These are phyloP conservation scores for Debaryomycetaceae sp. DNA, from an alignment of 1,139 yeast genomes.

Conservation along the genomic window DNA sequence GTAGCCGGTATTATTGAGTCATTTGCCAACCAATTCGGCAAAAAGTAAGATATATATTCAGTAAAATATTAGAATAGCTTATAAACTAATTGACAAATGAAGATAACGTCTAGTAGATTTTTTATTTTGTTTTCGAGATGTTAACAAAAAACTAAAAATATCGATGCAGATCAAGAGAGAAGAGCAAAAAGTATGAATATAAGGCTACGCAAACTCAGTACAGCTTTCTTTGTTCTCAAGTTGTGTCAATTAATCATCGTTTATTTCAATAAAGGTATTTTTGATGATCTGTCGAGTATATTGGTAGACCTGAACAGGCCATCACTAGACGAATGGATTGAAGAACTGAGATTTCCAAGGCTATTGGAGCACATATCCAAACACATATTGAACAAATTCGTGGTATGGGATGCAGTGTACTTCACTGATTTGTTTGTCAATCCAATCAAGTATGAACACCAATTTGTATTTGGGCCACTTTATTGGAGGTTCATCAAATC, in stretches of 20 bases:
- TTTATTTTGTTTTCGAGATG: constrained; percentile 1
- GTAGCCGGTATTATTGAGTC: constrained; percentile 70
- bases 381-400: constrained; percentile 43
- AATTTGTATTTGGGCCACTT: constrained; percentile 80
- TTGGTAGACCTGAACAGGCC: constrained; percentile 11
- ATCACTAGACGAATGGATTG: constrained; percentile 4
- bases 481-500: constrained; percentile 60
- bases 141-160: neutral
- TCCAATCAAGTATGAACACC: constrained; percentile 70
- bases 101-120: neutral
- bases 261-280: constrained; percentile 31
- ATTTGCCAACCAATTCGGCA: constrained; percentile 49
- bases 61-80: neutral
- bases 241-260: constrained; percentile 27
- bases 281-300: constrained; percentile 39
- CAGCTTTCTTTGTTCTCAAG: constrained; percentile 25
- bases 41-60: constrained; percentile 26
- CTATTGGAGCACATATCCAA: constrained; percentile 7
- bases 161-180: neutral
- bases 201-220: constrained; percentile 10
- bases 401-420: constrained; percentile 87
- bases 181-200: constrained; percentile 2
- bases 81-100: neutral
- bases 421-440: constrained; percentile 56
- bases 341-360: constrained; percentile 4